Evolutionary conservation across 2,329 filamentous ascomycete species (phyloP).

Genomic region (Escovopsis weberi): DNA sequence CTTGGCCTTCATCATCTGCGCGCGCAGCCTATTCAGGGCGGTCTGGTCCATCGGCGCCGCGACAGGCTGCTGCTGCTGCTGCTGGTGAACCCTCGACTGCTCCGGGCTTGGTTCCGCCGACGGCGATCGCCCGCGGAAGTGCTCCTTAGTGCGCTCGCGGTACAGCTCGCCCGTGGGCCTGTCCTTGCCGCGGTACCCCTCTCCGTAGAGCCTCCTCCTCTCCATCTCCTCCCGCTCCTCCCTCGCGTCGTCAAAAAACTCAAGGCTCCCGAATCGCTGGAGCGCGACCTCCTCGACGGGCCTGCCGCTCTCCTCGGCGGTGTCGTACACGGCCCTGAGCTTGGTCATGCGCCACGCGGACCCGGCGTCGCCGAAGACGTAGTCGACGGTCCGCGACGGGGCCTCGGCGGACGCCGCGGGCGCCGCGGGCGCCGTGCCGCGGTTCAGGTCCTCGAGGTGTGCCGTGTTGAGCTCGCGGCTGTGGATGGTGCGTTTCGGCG

Average conservation of each 20-base stretch:
- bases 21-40: slow-evolving; percentile 74
- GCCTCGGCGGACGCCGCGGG: neutral
- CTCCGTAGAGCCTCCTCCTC: slow-evolving; percentile 65
- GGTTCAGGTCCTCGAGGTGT: slow-evolving; percentile 42
- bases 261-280: slow-evolving; percentile 66
- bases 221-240: slow-evolving; percentile 91
- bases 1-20: slow-evolving; percentile 92
- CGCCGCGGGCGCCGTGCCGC: slow-evolving; percentile 23
- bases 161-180: slow-evolving; percentile 82
- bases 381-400: slow-evolving; percentile 44
- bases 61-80: slow-evolving; percentile 21
- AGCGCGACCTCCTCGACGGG: slow-evolving; percentile 68
- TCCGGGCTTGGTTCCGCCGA: slow-evolving; percentile 27
- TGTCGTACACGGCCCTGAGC: slow-evolving; percentile 69
- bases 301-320: slow-evolving; percentile 59
- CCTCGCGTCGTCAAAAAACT: slow-evolving; percentile 79
- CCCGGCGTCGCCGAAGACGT: slow-evolving; percentile 78
- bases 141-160: slow-evolving; percentile 54
- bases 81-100: slow-evolving; percentile 40
- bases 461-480: slow-evolving; percentile 64
- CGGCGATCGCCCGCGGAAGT: slow-evolving; percentile 18
- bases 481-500: slow-evolving; percentile 56
- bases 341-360: slow-evolving; percentile 96
- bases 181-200: slow-evolving; percentile 63
- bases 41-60: slow-evolving; percentile 55